phyloP scores from a whole-genome alignment of 2,329 filamentous ascomycete genomes.

The Fusarium albidum region DNA sequence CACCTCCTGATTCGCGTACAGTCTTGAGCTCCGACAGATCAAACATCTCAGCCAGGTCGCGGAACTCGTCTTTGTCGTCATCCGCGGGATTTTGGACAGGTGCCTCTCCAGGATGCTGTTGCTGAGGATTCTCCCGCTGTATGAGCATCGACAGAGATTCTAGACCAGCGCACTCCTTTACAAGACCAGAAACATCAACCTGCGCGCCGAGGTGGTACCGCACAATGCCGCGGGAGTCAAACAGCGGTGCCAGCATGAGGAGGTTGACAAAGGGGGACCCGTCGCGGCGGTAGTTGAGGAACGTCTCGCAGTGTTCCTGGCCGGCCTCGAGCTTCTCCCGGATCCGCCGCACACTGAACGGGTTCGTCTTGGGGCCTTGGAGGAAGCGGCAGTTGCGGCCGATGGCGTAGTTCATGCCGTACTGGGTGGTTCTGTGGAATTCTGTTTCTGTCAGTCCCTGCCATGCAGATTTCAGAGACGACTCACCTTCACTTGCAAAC shows the following conservation, averaged over 20 bases:
- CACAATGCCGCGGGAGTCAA: slow-evolving; percentile 71
- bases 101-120: slow-evolving; percentile 27
- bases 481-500: slow-evolving; percentile 75
- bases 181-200: slow-evolving; percentile 74
- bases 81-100: slow-evolving; percentile 6
- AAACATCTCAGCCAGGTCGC: slow-evolving; percentile 74
- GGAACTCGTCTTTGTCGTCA: slow-evolving; percentile 63
- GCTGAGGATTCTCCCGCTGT: slow-evolving; percentile 41
- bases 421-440: slow-evolving; percentile 78
- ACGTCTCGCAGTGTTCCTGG: slow-evolving; percentile 76
- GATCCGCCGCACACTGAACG: slow-evolving; percentile 67
- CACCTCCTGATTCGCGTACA: slow-evolving; percentile 69
- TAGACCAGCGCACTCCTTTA: slow-evolving; percentile 71
- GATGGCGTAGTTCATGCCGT: slow-evolving; percentile 75
- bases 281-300: slow-evolving; percentile 81
- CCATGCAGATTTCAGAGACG: accelerated
- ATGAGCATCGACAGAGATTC: slow-evolving; percentile 64
- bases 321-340: slow-evolving; percentile 67
- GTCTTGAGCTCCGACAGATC: slow-evolving; percentile 72
- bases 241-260: slow-evolving; percentile 75
- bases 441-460: slow-evolving; percentile 52
- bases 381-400: slow-evolving; percentile 82
- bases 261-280: slow-evolving; percentile 82
- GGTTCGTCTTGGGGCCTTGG: slow-evolving; percentile 76
- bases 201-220: slow-evolving; percentile 77